phyloP scores from a whole-genome alignment of 2,329 filamentous ascomycete genomes.

The Aspergillus hortae region DNA sequence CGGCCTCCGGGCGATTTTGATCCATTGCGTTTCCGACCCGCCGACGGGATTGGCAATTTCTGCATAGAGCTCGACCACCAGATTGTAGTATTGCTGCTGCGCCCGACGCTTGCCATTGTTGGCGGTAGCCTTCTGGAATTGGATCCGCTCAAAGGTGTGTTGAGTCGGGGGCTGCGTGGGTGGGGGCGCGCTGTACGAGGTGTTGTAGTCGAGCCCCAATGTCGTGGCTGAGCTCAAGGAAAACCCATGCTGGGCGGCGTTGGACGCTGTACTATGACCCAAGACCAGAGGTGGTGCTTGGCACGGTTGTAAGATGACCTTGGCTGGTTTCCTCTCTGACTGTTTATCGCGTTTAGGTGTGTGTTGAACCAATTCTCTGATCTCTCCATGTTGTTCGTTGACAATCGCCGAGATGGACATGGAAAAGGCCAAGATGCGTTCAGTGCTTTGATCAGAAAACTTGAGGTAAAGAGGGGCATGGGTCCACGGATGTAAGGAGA shows the following conservation, averaged over 20 bases:
- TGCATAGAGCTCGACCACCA: constrained; percentile 80
- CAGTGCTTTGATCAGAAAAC: constrained; percentile 40
- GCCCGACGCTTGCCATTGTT: constrained; percentile 91
- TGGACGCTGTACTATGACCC: constrained; percentile 21
- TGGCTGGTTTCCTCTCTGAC: constrained; percentile 70
- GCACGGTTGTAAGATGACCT: constrained; percentile 64
- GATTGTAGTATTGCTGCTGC: constrained; percentile 86
- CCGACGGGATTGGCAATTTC: constrained; percentile 52
- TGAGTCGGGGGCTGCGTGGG: constrained; percentile 39
- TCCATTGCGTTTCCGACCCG: constrained; percentile 53
- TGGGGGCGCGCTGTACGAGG: constrained; percentile 29
- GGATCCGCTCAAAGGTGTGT: constrained; percentile 81
- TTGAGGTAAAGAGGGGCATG: constrained; percentile 57
- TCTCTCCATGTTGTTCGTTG: constrained; percentile 69
- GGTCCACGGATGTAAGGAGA: constrained; percentile 63
- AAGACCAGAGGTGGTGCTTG: constrained; percentile 49
- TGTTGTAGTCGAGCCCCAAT: constrained; percentile 33
- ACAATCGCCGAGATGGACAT: constrained; percentile 84
- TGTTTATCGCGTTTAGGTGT: constrained; percentile 90
- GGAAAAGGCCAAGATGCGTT: constrained; percentile 68
- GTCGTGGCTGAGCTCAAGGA: constrained; percentile 20
- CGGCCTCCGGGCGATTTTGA: constrained; percentile 68
- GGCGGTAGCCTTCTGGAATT: constrained; percentile 90
- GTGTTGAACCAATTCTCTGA: constrained; percentile 81
- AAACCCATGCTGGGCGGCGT: constrained; percentile 23